Evolutionary conservation across 179 eudicot species (phyloP).

Genomic region (Camellia oleifera): DNA sequence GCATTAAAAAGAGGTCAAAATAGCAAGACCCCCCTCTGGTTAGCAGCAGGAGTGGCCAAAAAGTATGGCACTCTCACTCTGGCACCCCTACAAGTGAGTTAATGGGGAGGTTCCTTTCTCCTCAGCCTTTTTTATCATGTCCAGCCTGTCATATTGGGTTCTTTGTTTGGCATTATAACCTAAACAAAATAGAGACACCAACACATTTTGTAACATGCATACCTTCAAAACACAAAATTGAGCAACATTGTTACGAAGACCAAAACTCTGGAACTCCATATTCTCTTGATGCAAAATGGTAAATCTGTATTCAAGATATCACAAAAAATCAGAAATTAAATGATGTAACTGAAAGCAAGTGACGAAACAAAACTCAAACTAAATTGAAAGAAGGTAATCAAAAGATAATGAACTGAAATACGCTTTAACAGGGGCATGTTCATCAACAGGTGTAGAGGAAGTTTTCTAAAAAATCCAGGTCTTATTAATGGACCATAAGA

Average conservation of each 20-base stretch:
- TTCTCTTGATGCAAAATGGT: conserved; percentile 69
- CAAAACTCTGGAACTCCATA: conserved; percentile 69
- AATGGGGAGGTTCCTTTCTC: not conserved
- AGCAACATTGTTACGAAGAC: conserved; percentile 81
- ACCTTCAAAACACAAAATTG: conserved; percentile 93
- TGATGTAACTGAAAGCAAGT: not conserved
- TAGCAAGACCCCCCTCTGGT: not conserved
- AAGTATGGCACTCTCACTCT: not conserved
- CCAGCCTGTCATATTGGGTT: not conserved
- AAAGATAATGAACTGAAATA: not conserved
- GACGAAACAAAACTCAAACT: not conserved
- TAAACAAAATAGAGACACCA: not conserved
- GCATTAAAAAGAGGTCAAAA: not conserved
- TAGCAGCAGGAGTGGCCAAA: not conserved
- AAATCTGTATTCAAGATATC: conserved; percentile 41
- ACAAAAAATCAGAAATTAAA: conserved; percentile 2
- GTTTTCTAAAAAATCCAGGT: not conserved
- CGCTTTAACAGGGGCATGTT: not conserved
- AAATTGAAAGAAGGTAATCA: not conserved
- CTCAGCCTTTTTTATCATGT: not conserved
- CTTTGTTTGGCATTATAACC: too few species aligned
- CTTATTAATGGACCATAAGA: not conserved
- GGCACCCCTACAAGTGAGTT: not conserved
- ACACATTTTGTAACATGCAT: not conserved
- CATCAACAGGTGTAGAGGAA: not conserved